phyloP scores from a whole-genome alignment of 202 grass and related monocot species.

The Sporobolus alterniflorus region DNA sequence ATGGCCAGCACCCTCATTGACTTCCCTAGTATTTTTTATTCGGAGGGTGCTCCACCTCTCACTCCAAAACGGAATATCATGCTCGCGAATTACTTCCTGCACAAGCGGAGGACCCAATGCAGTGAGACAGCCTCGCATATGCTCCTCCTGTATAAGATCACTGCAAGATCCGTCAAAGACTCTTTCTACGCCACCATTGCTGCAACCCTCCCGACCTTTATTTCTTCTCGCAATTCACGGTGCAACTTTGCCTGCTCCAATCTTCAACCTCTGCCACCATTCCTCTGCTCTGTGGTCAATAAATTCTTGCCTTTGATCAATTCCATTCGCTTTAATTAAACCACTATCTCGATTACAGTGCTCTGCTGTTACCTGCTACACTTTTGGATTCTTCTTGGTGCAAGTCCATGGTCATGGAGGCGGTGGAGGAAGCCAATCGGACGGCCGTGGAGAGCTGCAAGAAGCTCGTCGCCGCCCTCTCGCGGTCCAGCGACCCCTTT shows the following conservation, averaged over 20 bases:
- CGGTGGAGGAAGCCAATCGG: conserved; percentile 70
- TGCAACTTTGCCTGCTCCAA: background rate
- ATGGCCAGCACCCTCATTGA: conserved; percentile 34
- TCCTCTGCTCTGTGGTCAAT: background rate
- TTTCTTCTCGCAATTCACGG: background rate
- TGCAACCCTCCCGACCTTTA: conserved; percentile 5
- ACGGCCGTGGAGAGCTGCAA: conserved; percentile 84
- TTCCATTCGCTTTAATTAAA: conserved; percentile 1
- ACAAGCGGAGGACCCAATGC: conserved; percentile 49
- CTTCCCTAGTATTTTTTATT: conserved; percentile 40
- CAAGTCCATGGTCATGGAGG: conserved; percentile 56
- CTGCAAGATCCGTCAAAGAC: conserved; percentile 34
- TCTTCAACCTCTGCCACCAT: background rate
- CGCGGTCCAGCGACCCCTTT: conserved; percentile 54
- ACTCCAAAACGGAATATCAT: conserved; percentile 13
- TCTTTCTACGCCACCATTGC: conserved; percentile 45
- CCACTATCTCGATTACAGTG: background rate
- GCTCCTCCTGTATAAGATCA: conserved; percentile 25
- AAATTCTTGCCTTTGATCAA: conserved; percentile 3
- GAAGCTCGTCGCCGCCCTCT: conserved; percentile 67
- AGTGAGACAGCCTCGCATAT: conserved; percentile 22
- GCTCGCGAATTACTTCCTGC: conserved; percentile 43
- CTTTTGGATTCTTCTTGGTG: conserved; percentile 27
- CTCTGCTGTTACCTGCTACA: background rate
- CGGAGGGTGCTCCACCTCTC: conserved; percentile 49